A percentile compares a stretch with the other conserved stretches of the same genome.
phyloP scores from a whole-genome alignment of 345 rosid species.

The Psidium friedrichsthalianum region DNA sequence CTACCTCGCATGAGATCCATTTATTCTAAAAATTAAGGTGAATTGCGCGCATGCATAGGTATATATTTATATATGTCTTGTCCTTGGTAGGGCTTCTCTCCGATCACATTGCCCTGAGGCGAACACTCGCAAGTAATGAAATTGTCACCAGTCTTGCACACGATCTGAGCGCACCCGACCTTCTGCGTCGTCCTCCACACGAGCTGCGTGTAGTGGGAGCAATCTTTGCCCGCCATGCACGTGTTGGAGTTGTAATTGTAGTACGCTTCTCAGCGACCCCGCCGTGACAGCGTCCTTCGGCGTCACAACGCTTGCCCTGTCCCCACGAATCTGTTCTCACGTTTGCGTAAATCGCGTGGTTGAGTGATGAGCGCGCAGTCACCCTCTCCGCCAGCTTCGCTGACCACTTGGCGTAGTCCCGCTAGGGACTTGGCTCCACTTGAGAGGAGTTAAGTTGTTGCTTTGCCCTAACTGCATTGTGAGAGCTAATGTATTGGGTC shows the following conservation, averaged over 20 bases:
- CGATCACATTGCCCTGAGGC: constrained; percentile 53
- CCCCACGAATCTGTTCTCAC: constrained; percentile 65
- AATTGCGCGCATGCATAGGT: background rate
- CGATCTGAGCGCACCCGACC: constrained; percentile 43
- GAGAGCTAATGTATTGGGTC: constrained; percentile 33
- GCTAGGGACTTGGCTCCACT: constrained; percentile 51
- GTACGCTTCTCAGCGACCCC: constrained; percentile 38
- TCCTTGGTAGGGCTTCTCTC: constrained; percentile 49
- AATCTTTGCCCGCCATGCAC: constrained; percentile 26
- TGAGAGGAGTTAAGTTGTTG: constrained; percentile 39
- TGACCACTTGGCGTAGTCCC: constrained; percentile 28
- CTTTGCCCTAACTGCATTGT: constrained; percentile 30
- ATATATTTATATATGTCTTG: background rate
- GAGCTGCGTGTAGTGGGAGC: constrained; percentile 57
- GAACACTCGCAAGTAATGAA: constrained; percentile 46
- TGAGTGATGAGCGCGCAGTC: constrained; percentile 43
- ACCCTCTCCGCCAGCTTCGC: constrained; percentile 14
- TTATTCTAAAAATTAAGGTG: background rate
- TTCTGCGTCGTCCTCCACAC: constrained; percentile 49
- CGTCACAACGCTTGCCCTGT: constrained; percentile 45
- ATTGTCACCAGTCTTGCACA: constrained; percentile 38
- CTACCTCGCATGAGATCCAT: background rate
- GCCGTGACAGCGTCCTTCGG: constrained; percentile 32
- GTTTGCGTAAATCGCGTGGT: constrained; percentile 40
- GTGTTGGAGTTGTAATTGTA: constrained; percentile 29